These are phyloP conservation scores for Eucalyptus virginea DNA, from an alignment of 345 rosid genomes.

Conservation along the genomic window DNA sequence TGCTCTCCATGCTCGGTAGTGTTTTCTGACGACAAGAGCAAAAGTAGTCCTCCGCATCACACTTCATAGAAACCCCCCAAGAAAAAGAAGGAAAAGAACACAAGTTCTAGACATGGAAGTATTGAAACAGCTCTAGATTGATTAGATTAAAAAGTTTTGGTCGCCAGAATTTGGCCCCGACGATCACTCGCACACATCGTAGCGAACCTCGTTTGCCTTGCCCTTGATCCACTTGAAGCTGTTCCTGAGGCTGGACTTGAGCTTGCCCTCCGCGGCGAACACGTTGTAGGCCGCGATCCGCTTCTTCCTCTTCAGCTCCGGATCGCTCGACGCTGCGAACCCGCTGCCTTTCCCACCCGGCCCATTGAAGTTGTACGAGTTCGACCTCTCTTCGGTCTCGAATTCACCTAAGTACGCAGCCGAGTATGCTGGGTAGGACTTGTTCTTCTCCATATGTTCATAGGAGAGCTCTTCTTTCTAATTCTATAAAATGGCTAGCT, in stretches of 20 bases:
- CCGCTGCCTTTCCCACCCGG: constrained; percentile 32
- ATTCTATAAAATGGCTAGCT: background rate
- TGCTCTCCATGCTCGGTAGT: background rate
- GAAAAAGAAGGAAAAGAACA: background rate
- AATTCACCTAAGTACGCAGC: constrained; percentile 53
- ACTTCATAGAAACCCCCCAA: background rate
- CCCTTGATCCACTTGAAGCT: constrained; percentile 95
- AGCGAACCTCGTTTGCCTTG: constrained; percentile 45
- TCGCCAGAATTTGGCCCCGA: background rate
- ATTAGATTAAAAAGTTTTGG: background rate
- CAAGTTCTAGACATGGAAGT: background rate
- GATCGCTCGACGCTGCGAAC: constrained; percentile 43
- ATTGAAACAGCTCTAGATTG: background rate
- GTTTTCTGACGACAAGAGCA: background rate
- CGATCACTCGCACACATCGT: constrained; percentile 8
- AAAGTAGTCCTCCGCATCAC: background rate
- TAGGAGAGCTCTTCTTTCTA: background rate
- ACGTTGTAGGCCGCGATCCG: constrained; percentile 77
- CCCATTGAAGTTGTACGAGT: constrained; percentile 67
- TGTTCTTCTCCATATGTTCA: constrained; percentile 67
- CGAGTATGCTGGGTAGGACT: constrained; percentile 58
- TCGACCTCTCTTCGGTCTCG: constrained; percentile 31
- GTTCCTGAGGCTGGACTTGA: constrained; percentile 59
- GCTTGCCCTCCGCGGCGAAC: constrained; percentile 56
- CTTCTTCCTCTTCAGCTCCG: constrained; percentile 81